Percentiles rank a stretch among this genome's conserved stretches.
phyloP scores from a whole-genome alignment of 75 land plant genomes.

The Ceratopteris richardii region DNA sequence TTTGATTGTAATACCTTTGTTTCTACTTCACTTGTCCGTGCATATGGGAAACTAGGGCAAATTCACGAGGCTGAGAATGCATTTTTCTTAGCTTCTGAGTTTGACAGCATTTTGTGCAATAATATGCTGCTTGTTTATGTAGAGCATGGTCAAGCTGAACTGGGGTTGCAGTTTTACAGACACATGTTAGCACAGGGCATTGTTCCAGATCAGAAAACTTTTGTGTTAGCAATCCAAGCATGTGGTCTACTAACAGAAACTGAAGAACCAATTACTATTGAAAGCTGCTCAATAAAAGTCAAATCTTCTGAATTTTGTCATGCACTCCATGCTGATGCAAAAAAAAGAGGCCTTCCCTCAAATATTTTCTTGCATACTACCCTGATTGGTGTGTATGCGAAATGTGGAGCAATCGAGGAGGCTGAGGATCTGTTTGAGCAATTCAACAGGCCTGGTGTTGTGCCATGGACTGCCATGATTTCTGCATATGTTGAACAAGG shows the following conservation, averaged over 20 bases:
- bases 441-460: slow-evolving; percentile 4
- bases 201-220: neutral
- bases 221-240: neutral
- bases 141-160: slow-evolving; percentile 9
- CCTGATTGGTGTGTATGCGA: slow-evolving; percentile 7
- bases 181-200: slow-evolving; percentile 15
- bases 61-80: slow-evolving; percentile 26
- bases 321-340: neutral
- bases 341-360: neutral
- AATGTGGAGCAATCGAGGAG: slow-evolving; percentile 8
- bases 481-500: slow-evolving; percentile 4
- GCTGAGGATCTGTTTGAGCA: slow-evolving; percentile 11
- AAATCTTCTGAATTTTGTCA: neutral
- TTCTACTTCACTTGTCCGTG: slow-evolving; percentile 37
- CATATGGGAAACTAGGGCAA: slow-evolving; percentile 41
- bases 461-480: slow-evolving; percentile 2
- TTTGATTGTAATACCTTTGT: neutral
- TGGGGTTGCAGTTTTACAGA: slow-evolving; percentile 27
- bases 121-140: slow-evolving; percentile 36
- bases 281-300: neutral
- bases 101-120: slow-evolving; percentile 51
- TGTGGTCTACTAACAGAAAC: neutral
- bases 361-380: slow-evolving; percentile 8
- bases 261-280: neutral
- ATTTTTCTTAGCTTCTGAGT: slow-evolving; percentile 43